Base-by-base conservation (phyloP, 2,329 filamentous ascomycete species). In the Purpureocillium takamizusanense region DNA sequence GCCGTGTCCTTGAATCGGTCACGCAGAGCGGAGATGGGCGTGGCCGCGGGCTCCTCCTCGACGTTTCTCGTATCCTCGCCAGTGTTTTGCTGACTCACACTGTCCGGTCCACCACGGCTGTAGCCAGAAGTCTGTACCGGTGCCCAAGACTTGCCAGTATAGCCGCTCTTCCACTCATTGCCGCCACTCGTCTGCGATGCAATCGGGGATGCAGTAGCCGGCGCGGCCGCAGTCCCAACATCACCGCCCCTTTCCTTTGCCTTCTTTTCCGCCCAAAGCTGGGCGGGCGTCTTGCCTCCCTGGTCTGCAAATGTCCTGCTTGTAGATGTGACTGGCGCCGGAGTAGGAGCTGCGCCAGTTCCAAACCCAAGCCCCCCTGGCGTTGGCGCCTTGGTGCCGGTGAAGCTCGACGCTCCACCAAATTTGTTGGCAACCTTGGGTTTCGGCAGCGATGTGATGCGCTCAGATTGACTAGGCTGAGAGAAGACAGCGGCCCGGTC, bases 261-360 rank as follows among this genome's bases (percentile, higher is more conserved):
- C 69, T 97, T 97, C 69, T 89, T 94, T 69, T 98, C 92, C 0
- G 90, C 90, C 92, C 92, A 98, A 28, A 95, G 66, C 61, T 98
- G 92, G 23, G 92, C 89, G 7, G 92, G 92, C 5, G 92, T 97
- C 70, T 97, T 98, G 45, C 92, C 92, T 46, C 85, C 89, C 59
- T 94, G 72, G 49, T 95, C 89, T 13, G 92, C 92, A 67, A 97
- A 98, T 1, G 88, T 95, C 53, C 87, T 81, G 64, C 87, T 94
- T 29, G 89, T 88, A 47, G 78, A 74, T 18, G 87, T 88, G 18
- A 95, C 72, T 6, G 83, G 79, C 15, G 67, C 53, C 15, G 65
- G 56, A 3, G 78, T 64, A 17, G 76, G 58, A 21, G 78, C 67
- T 8, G 72, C 60, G 11, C 77, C 65, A 29, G 74, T 75, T 36